Base-by-base conservation (phyloP, 768 basidiomycete genomes). In the Cystobasidium ongulense region DNA sequence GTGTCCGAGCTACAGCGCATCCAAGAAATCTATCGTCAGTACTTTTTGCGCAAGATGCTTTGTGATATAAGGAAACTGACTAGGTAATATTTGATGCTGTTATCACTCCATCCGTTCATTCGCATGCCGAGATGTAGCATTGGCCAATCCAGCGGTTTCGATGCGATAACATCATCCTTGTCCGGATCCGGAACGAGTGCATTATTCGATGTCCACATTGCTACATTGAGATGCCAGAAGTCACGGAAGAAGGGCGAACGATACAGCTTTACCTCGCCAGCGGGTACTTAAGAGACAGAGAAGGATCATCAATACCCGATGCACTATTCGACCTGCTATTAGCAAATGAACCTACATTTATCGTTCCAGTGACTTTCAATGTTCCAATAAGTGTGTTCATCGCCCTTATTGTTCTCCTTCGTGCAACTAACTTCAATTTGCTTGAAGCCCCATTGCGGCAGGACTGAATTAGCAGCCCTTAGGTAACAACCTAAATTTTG, bases 151-250 rank as follows among this genome's bases (percentile, higher is more conserved):
- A 86, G 85, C 0, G 95, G 94, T 77, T 86, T 87, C 38, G 92
- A 95, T 0, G 95, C 96, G 64, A 99, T 87, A 79, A 97, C 92
- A 80, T 99, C 96, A 78, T 95, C 92, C 82, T 98, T 98, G 84
- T 99, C 96, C 0, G 95, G 92, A 79, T 99, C 93, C 0, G 96
- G 96, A 46, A 98, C 81, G 68, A 99, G 88, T 0, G 96, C 95
- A 80, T 99, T 99, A 84, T 99, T 99, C 3, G 96, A 97, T 0
- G 95, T 96, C 91, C 94, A 93, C 96, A 99, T 99, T 8, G 94
- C 96, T 29, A 99, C 92, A 79, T 99, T 99, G 72, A 99, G 86
- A 80, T 99, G 95, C 88, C 92, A 94, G 82, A 99, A 99, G 82
- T 99, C 95, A 64, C 90, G 88, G 57, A 95, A 82, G 86, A 99